Evolutionary conservation across 305 asterid genomes (phyloP).

Genomic region (Plantago lanceolata): DNA sequence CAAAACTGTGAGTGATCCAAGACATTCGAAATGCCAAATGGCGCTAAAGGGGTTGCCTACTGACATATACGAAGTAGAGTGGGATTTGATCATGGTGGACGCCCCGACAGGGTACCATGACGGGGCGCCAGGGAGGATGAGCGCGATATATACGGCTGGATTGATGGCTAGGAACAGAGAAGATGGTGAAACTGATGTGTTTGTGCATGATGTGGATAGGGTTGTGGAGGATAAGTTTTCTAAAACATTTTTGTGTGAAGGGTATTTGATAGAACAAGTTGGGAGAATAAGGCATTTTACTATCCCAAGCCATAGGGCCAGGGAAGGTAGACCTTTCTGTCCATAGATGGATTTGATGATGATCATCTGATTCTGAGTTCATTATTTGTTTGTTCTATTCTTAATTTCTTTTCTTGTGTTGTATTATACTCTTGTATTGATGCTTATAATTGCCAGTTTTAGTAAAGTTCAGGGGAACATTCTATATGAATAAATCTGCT

Average conservation of each 20-base stretch:
- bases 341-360: slow-evolving; percentile 31
- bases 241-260: slow-evolving; percentile 61
- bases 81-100: slow-evolving; percentile 87
- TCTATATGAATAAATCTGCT: too few species aligned
- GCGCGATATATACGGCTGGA: slow-evolving; percentile 74
- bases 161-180: slow-evolving; percentile 79
- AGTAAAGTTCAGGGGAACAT: too few species aligned
- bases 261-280: slow-evolving; percentile 47
- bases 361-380: slow-evolving; percentile 1
- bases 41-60: slow-evolving; percentile 51
- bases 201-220: slow-evolving; percentile 80
- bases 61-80: slow-evolving; percentile 52
- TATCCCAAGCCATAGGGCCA: slow-evolving; percentile 51
- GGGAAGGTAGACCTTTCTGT: slow-evolving; percentile 50
- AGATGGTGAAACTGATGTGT: slow-evolving; percentile 59
- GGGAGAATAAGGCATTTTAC: slow-evolving; percentile 65
- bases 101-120: slow-evolving; percentile 65
- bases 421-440: neutral
- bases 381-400: neutral
- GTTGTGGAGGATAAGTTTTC: slow-evolving; percentile 72
- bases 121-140: slow-evolving; percentile 70
- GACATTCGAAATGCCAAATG: slow-evolving; percentile 57
- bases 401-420: neutral
- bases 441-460: too few species aligned
- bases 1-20: slow-evolving; percentile 50